These are phyloP conservation scores for Ramaria sp. DNA, from an alignment of 768 basidiomycete genomes.

Conservation along the genomic window DNA sequence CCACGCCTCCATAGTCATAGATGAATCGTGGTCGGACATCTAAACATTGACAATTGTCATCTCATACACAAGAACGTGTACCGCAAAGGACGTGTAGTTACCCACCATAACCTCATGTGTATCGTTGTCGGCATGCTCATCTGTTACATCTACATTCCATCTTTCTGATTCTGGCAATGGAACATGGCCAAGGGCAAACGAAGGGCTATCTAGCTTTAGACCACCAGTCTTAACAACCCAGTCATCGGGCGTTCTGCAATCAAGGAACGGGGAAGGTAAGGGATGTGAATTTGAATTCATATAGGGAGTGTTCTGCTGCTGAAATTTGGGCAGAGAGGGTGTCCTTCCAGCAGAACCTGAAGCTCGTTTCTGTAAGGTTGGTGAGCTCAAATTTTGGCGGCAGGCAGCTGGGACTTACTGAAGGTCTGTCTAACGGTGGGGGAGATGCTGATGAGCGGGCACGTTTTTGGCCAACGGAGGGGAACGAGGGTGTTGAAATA, in stretches of 20 bases:
- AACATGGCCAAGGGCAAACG: slow-evolving; percentile 15
- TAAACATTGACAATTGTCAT: not conserved
- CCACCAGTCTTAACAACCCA: slow-evolving; percentile 67
- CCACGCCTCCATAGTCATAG: slow-evolving; percentile 10
- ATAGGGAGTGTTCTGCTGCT: too few species aligned
- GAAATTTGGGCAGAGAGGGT: not conserved
- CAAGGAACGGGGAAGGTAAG: not conserved
- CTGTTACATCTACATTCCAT: slow-evolving; percentile 11
- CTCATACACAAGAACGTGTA: not conserved
- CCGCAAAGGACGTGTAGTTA: not conserved
- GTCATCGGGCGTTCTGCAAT: slow-evolving; percentile 47
- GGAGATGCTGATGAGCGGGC: not conserved
- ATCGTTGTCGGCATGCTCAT: not conserved
- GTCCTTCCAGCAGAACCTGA: not conserved
- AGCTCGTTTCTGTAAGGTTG: not conserved
- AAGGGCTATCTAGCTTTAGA: slow-evolving; percentile 48
- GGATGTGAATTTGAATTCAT: too few species aligned
- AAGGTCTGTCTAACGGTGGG: not conserved
- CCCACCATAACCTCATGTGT: not conserved
- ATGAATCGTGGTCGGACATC: not conserved
- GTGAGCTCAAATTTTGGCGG: not conserved
- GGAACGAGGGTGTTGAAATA: not conserved
- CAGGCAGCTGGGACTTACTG: not conserved
- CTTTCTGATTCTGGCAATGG: slow-evolving; percentile 5
- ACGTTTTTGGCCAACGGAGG: not conserved